Evolutionary conservation across 2,329 filamentous ascomycete genomes (phyloP).

Genomic region (Periconia digitata): DNA sequence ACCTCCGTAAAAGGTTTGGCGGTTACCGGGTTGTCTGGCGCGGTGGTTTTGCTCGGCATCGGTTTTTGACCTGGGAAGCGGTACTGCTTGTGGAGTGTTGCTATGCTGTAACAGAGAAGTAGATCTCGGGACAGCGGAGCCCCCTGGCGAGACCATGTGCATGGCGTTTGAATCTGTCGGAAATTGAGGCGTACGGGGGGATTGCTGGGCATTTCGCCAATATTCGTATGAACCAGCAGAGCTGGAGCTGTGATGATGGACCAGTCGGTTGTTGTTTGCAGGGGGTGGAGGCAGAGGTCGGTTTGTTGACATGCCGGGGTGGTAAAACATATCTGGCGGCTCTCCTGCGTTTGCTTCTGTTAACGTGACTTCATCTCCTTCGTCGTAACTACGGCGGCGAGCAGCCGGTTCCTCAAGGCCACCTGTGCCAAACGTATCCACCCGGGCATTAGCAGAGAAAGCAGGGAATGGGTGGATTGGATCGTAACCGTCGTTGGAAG

Average conservation of each 20-base stretch:
- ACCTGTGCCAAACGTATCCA: conserved; percentile 89
- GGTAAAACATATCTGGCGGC: conserved; percentile 90
- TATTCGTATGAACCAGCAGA: conserved; percentile 51
- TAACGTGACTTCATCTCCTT: conserved; percentile 73
- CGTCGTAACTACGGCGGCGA: conserved; percentile 83
- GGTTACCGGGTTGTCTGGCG: conserved; percentile 44
- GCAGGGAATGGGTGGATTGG: conserved; percentile 60
- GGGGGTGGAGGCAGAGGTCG: conserved; percentile 66
- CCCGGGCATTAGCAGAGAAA: conserved; percentile 64
- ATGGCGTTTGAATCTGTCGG: conserved; percentile 31
- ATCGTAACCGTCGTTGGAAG: conserved; percentile 47
- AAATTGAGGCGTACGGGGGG: conserved; percentile 29
- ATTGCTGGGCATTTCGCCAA: conserved; percentile 36
- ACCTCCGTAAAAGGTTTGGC: conserved; percentile 39
- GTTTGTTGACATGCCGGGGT: conserved; percentile 71
- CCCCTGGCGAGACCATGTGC: conserved; percentile 36
- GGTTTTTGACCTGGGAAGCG: conserved; percentile 90
- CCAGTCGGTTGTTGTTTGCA: conserved; percentile 55
- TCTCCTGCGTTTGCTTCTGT: conserved; percentile 55
- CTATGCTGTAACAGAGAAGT: conserved; percentile 77
- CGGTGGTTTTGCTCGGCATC: conserved; percentile 70
- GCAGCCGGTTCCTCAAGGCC: conserved; percentile 75
- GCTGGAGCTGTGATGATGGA: conserved; percentile 38
- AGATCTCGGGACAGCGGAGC: conserved; percentile 39
- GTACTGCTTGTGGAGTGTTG: conserved; percentile 73